Evolutionary conservation across 257 asterid species (phyloP).

Genomic region (Striga asiatica): DNA sequence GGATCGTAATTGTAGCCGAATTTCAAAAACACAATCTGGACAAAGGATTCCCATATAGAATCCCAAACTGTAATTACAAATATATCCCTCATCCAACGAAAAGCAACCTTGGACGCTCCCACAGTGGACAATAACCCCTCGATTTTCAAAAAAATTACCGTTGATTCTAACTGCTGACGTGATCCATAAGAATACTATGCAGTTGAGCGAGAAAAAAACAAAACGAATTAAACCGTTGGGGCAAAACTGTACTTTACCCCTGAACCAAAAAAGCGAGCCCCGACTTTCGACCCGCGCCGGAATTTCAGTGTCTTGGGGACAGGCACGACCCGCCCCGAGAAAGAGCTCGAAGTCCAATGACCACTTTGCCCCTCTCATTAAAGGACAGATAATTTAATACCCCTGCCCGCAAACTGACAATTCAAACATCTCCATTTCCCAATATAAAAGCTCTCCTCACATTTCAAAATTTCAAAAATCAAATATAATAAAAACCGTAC

Average conservation of each 20-base stretch:
- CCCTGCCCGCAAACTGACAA: no score
- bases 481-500: no score
- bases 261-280: slow-evolving; percentile 14
- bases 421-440: no score
- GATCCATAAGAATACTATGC: neutral
- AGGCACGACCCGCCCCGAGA: slow-evolving; percentile 36
- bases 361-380: slow-evolving; percentile 25
- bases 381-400: slow-evolving; percentile 21
- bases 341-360: slow-evolving; percentile 36
- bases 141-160: no score
- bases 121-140: no score
- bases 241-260: slow-evolving; percentile 17
- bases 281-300: slow-evolving; percentile 44
- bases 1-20: no score
- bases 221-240: slow-evolving; percentile 37
- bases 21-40: no score
- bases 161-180: neutral
- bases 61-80: no score
- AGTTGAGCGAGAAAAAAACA: neutral
- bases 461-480: slow-evolving; percentile 33
- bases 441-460: slow-evolving; percentile 1
- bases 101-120: no score
- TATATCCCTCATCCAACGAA: no score
- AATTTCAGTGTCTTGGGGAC: slow-evolving; percentile 26
- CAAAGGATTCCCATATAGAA: no score